Percentiles rank a stretch among this genome's conserved stretches.
phyloP scores from a whole-genome alignment of 129 eudicot species.

The Calendula officinalis region DNA sequence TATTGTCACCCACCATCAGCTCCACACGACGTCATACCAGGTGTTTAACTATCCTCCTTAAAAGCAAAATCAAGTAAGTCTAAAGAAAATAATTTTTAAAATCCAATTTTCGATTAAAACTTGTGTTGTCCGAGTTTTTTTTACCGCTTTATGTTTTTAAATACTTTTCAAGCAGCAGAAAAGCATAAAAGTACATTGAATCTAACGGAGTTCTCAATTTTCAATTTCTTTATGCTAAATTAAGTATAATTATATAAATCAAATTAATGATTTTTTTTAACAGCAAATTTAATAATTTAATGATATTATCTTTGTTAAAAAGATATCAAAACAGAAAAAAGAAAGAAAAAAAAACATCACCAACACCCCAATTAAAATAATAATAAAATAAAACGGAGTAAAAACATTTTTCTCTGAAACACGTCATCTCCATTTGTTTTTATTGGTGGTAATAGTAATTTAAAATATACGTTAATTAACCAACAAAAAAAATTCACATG shows the following conservation, averaged over 20 bases:
- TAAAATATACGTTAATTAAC: not conserved
- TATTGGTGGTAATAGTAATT: constrained; percentile 22
- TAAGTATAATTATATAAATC: constrained; percentile 14
- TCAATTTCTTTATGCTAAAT: constrained; percentile 17
- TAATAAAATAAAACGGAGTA: constrained; percentile 5
- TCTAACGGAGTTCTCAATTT: constrained; percentile 6
- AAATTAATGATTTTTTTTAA: no score
- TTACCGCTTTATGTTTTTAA: not conserved
- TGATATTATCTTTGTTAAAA: no score
- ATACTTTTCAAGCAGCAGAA: constrained; percentile 7
- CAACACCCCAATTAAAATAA: constrained; percentile 22
- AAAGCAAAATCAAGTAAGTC: no score
- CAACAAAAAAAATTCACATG: not conserved
- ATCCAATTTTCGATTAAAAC: no score
- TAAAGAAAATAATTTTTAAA: no score
- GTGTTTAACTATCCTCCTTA: no score
- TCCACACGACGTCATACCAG: no score
- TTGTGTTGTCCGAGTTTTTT: no score
- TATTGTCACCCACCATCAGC: no score
- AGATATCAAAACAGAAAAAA: no score
- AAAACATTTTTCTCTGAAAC: constrained; percentile 3
- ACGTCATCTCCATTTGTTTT: constrained; percentile 23
- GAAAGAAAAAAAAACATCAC: no score
- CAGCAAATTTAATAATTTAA: no score
- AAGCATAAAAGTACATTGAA: not conserved